phyloP scores from a whole-genome alignment of 371 early-diverging fungal species.

The Mycotypha africana region DNA sequence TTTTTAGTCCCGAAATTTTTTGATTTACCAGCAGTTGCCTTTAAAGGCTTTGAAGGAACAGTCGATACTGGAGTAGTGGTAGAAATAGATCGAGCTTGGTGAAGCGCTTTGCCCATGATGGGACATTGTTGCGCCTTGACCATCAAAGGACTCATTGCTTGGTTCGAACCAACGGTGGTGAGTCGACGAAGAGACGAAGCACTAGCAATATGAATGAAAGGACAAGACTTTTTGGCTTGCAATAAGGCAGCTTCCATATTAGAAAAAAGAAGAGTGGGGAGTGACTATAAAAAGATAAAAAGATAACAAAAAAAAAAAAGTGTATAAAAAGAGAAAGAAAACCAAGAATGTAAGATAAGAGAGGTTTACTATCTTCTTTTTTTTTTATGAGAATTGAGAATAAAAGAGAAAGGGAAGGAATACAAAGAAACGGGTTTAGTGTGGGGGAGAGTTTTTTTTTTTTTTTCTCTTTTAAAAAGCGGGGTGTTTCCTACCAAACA shows the following conservation, averaged over 20 bases:
- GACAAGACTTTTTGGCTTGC: conserved; percentile 57
- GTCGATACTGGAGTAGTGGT: conserved; percentile 26
- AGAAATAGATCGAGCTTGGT: conserved; percentile 43
- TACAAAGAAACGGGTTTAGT: not conserved
- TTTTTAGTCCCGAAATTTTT: no score
- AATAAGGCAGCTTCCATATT: conserved; percentile 43
- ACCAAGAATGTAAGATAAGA: no score
- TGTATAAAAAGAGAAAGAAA: not conserved
- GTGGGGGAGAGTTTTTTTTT: no score
- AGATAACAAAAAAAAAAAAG: not conserved
- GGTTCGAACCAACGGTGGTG: conserved; percentile 1
- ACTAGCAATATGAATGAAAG: conserved; percentile 72
- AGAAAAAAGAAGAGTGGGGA: not conserved
- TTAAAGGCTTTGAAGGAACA: conserved; percentile 38
- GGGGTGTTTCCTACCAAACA: no score
- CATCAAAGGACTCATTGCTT: conserved; percentile 49
- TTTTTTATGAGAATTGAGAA: no score
- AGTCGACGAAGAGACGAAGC: conserved; percentile 60
- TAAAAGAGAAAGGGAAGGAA: not conserved
- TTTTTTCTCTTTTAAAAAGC: no score
- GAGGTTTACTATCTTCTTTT: no score
- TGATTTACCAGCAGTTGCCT: conserved; percentile 27
- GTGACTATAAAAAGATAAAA: no score
- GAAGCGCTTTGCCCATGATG: conserved; percentile 83
- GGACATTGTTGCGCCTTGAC: conserved; percentile 81